phyloP scores from a whole-genome alignment of 306 rosid species.

The Rosa multiflora region DNA sequence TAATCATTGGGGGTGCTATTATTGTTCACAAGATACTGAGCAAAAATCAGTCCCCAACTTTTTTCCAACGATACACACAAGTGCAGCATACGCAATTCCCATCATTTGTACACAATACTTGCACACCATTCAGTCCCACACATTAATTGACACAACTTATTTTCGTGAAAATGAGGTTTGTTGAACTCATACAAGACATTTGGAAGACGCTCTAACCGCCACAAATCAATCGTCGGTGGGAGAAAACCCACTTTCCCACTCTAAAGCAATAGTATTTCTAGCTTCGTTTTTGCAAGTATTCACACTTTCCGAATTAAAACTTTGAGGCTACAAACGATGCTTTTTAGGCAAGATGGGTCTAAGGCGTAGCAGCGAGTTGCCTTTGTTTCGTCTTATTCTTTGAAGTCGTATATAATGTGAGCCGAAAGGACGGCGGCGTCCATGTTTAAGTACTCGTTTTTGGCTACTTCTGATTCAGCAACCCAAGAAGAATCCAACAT shows the following conservation, averaged over 20 bases:
- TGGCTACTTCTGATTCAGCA: slow-evolving; percentile 1
- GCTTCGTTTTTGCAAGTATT: neutral
- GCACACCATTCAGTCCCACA: neutral
- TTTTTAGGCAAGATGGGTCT: neutral
- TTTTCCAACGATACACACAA: neutral
- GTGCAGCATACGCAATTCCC: neutral
- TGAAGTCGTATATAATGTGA: neutral
- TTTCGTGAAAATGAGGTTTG: too few relatives aligned
- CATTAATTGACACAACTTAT: neutral
- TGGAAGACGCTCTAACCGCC: neutral
- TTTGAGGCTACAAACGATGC: neutral
- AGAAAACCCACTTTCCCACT: neutral
- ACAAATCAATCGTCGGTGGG: neutral
- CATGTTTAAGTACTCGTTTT: neutral
- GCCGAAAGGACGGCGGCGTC: neutral
- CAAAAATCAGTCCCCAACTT: neutral
- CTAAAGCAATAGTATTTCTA: neutral
- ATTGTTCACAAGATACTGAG: neutral
- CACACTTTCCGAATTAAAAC: neutral
- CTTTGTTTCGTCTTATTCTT: neutral
- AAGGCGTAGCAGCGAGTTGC: neutral
- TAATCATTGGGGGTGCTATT: neutral
- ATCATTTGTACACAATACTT: neutral
- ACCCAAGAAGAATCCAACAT: neutral
- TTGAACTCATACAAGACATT: too few relatives aligned